A percentile compares a stretch with the other conserved stretches of the same genome.
phyloP scores from a whole-genome alignment of 257 asterid species.

The Verbascum thapsus region DNA sequence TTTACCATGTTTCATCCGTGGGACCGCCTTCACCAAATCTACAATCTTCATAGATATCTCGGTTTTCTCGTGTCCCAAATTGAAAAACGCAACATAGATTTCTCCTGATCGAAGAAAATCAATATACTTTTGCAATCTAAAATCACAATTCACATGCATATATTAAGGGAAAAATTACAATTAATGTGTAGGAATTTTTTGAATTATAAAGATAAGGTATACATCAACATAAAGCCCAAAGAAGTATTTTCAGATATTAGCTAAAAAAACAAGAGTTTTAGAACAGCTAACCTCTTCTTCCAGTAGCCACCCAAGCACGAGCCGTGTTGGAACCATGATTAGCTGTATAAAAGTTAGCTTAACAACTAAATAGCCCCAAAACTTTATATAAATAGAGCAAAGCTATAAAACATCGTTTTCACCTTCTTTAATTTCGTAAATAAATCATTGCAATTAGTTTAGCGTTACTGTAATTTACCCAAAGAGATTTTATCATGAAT shows the following conservation, averaged over 20 bases:
- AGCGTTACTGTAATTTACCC: too few species aligned
- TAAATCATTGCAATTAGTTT: too few species aligned
- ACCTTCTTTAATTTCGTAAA: too few species aligned
- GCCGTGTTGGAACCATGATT: conserved; percentile 37
- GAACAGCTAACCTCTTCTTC: conserved; percentile 58
- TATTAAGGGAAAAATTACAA: too few species aligned
- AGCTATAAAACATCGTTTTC: too few species aligned
- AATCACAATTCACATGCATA: too few species aligned
- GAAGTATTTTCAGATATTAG: neutral
- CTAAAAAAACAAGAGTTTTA: conserved; percentile 10
- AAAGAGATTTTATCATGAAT: too few species aligned
- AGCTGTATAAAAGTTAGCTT: conserved; percentile 45
- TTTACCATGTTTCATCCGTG: conserved; percentile 19
- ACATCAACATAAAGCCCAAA: neutral
- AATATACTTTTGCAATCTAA: too few species aligned
- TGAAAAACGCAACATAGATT: conserved; percentile 79
- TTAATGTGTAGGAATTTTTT: neutral
- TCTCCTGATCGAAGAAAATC: conserved; percentile 52
- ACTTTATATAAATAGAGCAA: neutral
- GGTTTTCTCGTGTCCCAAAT: conserved; percentile 47
- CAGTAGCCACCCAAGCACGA: conserved; percentile 87
- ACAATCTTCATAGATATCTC: conserved; percentile 45
- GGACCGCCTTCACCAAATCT: conserved; percentile 57
- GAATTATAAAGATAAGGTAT: neutral
- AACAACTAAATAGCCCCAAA: conserved; percentile 1